Evolutionary conservation across 1,284 basidiomycete genomes (phyloP), one percentile per base, ranked within the genome.

Genomic region (Leccinum fallax): DNA sequence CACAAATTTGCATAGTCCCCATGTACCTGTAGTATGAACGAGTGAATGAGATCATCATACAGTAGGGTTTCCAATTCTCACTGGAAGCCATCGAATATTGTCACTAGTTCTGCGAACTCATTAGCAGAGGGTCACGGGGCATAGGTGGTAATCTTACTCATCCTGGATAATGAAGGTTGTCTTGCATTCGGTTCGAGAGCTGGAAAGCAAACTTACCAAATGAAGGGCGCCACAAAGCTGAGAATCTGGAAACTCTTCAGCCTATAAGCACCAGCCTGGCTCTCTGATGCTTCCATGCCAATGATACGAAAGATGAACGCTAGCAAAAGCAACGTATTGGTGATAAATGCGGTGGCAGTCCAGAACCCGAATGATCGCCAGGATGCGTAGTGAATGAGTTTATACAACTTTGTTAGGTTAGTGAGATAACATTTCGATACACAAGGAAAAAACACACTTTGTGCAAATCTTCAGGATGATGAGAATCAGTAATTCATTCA

Each of bases 1-100:
- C 85, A 66, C 93, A 94, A 38, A 95, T 93, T 69, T 94, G 91
- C 88, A 92, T 89, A 1, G 89, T 93, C 2, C 92, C 92, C 55
- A 93, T 83, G 66, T 90, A 93, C 69, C 87, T 90, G 56, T 48
- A 43, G n/a, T 87, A 55, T 28, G 52, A 21, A 6, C 5, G 4
- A 59, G 58, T 53, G 38, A 61, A 48, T 60, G 58, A 57, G 34
- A 49, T n/a, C 16, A 26, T 49, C 36, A 28, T 28, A 11, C 55
- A 53, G 49, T 40, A 16, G 32, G 7, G n/a, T 13, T 28, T 48
- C 13, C 2, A 21, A 28, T 52, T 65, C 82, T 67, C 65, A 92
- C 86, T 95, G 92, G 76, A 85, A 92, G 3, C 92, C 88, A 69
- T 93, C 90, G 65, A 93, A 91, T 16, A 93, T 77, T 9, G 92